Conservation (phyloP, 2,329 filamentous ascomycete species). For the Tolypocladium endophyticum region DNA sequence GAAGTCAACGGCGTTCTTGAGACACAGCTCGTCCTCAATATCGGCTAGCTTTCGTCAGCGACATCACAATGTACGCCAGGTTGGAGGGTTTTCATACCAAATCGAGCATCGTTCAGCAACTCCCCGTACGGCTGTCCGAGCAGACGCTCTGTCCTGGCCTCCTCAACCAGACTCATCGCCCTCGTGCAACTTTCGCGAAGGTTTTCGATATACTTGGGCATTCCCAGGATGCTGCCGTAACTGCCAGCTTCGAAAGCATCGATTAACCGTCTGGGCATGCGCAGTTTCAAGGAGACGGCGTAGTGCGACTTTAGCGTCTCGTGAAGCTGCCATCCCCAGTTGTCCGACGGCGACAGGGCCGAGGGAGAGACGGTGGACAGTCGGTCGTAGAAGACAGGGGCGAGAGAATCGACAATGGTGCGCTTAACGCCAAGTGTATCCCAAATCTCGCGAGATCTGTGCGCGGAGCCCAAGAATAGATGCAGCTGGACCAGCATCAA, state of each 20-base stretch:
- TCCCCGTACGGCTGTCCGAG: constrained; percentile 28
- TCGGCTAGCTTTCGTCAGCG: constrained; percentile 23
- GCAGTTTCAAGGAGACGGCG: constrained; percentile 31
- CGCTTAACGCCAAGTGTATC: constrained; percentile 42
- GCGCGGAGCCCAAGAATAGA: constrained; percentile 37
- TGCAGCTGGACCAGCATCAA: constrained; percentile 42
- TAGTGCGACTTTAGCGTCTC: constrained; percentile 36
- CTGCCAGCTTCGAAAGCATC: constrained; percentile 39
- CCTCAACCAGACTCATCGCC: constrained; percentile 41
- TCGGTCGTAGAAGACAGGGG: constrained; percentile 43
- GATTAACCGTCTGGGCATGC: constrained; percentile 28
- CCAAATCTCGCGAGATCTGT: constrained; percentile 38
- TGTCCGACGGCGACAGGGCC: constrained; percentile 21
- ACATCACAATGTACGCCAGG: accelerated
- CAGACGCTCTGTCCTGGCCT: constrained; percentile 33
- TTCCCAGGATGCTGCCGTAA: constrained; percentile 38
- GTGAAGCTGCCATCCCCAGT: constrained; percentile 23
- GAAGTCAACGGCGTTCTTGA: constrained; percentile 39
- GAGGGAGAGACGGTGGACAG: constrained; percentile 39
- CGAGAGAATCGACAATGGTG: constrained; percentile 46
- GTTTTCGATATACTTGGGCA: constrained; percentile 31
- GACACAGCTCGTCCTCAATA: constrained; percentile 24
- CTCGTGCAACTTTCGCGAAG: constrained; percentile 40
- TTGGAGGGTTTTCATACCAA: constrained; percentile 24
- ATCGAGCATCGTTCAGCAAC: constrained; percentile 32